Evolutionary conservation across 768 basidiomycete genomes (phyloP).

Genomic region (Podaxis pistillaris): DNA sequence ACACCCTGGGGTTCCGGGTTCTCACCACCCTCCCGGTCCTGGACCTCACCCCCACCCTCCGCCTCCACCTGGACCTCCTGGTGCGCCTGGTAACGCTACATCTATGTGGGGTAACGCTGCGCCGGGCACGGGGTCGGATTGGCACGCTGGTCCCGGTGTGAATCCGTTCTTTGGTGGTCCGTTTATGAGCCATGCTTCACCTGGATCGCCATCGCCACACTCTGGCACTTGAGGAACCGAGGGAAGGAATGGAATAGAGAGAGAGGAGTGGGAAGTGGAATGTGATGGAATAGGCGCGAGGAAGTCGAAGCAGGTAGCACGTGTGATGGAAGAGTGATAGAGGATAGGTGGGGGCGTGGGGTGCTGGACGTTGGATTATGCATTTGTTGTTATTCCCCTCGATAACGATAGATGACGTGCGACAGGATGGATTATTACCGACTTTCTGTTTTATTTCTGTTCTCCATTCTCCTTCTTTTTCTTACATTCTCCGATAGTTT

Average conservation of each 20-base stretch:
- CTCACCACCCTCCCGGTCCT: too few species aligned
- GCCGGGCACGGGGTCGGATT: slow-evolving; percentile 35
- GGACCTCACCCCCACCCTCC: background rate
- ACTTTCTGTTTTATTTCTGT: background rate
- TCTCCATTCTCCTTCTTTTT: slow-evolving; percentile 9
- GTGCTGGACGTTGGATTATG: background rate
- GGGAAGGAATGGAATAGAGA: background rate
- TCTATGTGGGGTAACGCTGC: slow-evolving; percentile 39
- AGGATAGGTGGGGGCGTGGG: background rate
- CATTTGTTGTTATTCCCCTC: slow-evolving; percentile 10
- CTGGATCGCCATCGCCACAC: slow-evolving; percentile 49
- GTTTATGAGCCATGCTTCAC: slow-evolving; percentile 45
- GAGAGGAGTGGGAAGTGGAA: background rate
- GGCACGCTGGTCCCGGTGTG: slow-evolving; percentile 39
- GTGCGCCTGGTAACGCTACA: slow-evolving; percentile 13
- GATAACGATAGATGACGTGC: slow-evolving; percentile 8
- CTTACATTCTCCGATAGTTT: slow-evolving; percentile 14
- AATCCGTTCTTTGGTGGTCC: slow-evolving; percentile 41
- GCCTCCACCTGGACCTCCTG: slow-evolving; percentile 16
- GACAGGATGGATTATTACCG: background rate
- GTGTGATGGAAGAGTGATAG: background rate
- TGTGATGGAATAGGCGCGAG: background rate
- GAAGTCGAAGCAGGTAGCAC: background rate
- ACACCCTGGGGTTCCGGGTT: background rate
- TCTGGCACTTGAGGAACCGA: slow-evolving; percentile 23